Evolutionary conservation across 768 basidiomycete genomes (phyloP).

Genomic region (Dendrothele bispora): DNA sequence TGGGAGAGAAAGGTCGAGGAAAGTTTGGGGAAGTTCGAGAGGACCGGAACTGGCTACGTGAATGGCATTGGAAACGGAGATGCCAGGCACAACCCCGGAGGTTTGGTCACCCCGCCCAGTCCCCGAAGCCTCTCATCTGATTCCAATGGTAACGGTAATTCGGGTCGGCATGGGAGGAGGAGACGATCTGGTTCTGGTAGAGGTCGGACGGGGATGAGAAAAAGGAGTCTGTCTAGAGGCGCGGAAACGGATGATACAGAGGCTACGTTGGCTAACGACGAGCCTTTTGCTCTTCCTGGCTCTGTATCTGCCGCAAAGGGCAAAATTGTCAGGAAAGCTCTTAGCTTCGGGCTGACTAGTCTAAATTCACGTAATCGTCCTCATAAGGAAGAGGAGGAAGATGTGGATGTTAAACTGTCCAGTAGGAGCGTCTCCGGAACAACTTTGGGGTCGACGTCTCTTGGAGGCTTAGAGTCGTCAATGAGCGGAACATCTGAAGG

Average conservation of each 20-base stretch:
- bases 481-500: no score
- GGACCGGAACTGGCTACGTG: constrained; percentile 11
- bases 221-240: constrained; percentile 8
- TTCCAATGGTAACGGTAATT: no score
- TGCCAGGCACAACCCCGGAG: constrained; percentile 40
- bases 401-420: no score
- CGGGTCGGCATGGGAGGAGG: constrained; percentile 43
- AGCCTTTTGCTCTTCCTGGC: not conserved
- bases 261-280: constrained; percentile 4
- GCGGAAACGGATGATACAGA: constrained; percentile 10
- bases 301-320: no score
- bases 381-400: no score
- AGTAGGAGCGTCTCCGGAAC: no score
- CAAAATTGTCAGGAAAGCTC: not conserved
- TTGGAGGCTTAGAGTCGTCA: no score
- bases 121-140: constrained; percentile 72
- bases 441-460: no score
- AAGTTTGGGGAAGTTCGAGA: constrained; percentile 15
- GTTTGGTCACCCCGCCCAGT: constrained; percentile 75
- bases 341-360: not conserved
- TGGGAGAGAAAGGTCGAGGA: no score
- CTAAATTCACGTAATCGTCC: no score
- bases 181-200: constrained; percentile 36
- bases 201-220: constrained; percentile 21
- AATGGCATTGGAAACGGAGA: constrained; percentile 8